phyloP scores from a whole-genome alignment of 2,329 filamentous ascomycete species.

The Aspergillus flavus region DNA sequence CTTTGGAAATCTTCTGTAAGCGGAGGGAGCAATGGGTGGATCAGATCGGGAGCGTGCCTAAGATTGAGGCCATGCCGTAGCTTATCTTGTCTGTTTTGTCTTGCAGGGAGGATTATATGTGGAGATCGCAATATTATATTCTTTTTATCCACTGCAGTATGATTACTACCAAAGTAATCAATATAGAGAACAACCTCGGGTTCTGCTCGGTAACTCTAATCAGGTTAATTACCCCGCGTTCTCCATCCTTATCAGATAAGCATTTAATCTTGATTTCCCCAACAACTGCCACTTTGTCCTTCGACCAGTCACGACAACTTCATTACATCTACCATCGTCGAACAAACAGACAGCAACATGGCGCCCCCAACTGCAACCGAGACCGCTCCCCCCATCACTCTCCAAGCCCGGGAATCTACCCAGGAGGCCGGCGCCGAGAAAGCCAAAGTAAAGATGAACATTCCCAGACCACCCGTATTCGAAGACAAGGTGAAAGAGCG shows the following conservation, averaged over 20 bases:
- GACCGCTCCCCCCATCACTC: conserved; percentile 17
- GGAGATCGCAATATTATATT: no score
- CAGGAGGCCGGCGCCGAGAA: conserved; percentile 28
- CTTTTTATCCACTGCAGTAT: no score
- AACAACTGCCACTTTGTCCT: neutral
- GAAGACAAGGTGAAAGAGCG: conserved; percentile 51
- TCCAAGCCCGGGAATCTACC: conserved; percentile 24
- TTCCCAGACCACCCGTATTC: conserved; percentile 41
- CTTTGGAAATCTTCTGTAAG: conserved; percentile 24
- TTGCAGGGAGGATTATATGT: no score
- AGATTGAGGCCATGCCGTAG: conserved; percentile 9
- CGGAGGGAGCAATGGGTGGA: conserved; percentile 27
- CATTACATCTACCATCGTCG: neutral
- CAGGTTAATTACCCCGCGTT: neutral
- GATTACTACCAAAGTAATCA: no score
- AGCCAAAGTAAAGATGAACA: conserved; percentile 35
- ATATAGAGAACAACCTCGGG: neutral
- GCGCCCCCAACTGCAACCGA: conserved; percentile 33
- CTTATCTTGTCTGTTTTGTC: no score
- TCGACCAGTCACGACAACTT: no score
- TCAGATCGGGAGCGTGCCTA: conserved; percentile 1
- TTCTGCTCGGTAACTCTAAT: neutral
- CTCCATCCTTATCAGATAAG: neutral
- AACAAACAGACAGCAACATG: conserved; percentile 19
- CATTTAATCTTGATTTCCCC: neutral